Conservation (phyloP, 805 yeast species). For the Allodekkera sacchari region DNA sequence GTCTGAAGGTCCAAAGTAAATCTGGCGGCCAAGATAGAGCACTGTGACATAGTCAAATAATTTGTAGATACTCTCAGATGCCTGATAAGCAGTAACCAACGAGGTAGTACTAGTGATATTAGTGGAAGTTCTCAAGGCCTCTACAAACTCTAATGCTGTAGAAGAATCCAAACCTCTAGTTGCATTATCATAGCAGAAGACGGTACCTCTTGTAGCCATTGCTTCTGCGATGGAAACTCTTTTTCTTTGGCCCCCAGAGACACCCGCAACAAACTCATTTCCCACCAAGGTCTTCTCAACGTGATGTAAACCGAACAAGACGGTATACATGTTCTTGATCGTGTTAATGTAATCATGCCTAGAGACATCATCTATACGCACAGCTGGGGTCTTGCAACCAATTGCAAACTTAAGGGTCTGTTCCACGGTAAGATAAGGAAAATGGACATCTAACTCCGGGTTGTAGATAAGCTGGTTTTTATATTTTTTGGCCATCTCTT, state of each 20-base stretch:
- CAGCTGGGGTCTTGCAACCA: constrained; percentile 46
- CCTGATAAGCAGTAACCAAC: constrained; percentile 60
- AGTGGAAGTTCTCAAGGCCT: constrained; percentile 52
- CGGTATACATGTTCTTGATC: constrained; percentile 39
- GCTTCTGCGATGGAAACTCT: constrained; percentile 66
- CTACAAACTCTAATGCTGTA: constrained; percentile 58
- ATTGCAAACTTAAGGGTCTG: constrained; percentile 49
- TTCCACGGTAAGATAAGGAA: constrained; percentile 45
- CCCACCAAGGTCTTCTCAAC: constrained; percentile 59
- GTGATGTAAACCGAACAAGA: constrained; percentile 50
- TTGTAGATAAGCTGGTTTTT: constrained; percentile 42
- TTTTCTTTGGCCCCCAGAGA: constrained; percentile 68
- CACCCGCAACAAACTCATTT: constrained; percentile 59
- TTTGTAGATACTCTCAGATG: constrained; percentile 55
- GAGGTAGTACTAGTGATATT: constrained; percentile 49
- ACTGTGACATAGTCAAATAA: constrained; percentile 55
- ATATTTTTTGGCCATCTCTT: constrained; percentile 36
- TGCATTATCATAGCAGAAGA: constrained; percentile 62
- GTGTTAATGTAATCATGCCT: constrained; percentile 32
- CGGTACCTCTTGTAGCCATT: constrained; percentile 41
- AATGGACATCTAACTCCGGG: constrained; percentile 49
- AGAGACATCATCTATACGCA: constrained; percentile 31
- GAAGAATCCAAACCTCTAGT: constrained; percentile 67
- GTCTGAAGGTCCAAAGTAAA: constrained; percentile 47
- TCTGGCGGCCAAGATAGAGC: constrained; percentile 52